Evolutionary conservation across 2,329 filamentous ascomycete genomes (phyloP).

Genomic region (Diaporthe citrichinensis): DNA sequence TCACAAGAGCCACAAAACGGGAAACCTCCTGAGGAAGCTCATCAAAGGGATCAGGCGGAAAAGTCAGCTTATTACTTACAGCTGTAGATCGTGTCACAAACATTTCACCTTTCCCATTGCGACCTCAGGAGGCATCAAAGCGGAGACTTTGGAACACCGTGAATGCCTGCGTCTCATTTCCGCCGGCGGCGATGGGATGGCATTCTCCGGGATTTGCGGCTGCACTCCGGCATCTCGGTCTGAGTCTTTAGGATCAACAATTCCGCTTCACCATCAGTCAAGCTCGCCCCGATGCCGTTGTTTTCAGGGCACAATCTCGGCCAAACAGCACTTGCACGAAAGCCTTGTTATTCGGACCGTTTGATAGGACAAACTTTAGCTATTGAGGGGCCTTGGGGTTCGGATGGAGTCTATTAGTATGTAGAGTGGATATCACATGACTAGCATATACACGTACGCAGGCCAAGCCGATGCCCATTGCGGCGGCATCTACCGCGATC

Average conservation of each 20-base stretch:
- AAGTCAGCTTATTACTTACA: background rate
- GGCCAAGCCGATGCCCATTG: background rate
- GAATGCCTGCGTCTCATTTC: background rate
- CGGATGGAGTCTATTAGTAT: background rate
- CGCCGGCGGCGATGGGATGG: background rate
- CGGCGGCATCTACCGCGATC: background rate
- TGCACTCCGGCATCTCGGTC: background rate
- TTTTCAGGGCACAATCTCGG: background rate
- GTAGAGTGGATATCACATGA: constrained; percentile 1
- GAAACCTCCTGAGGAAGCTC: background rate
- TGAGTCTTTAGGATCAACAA: background rate
- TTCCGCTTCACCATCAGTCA: background rate
- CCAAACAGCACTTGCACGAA: background rate
- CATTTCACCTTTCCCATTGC: background rate
- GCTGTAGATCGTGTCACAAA: background rate
- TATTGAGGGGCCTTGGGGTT: background rate
- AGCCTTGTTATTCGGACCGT: background rate
- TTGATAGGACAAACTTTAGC: background rate
- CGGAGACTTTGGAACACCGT: background rate
- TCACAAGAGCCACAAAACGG: background rate
- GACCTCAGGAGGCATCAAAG: background rate
- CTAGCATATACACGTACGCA: background rate
- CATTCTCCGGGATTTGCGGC: background rate
- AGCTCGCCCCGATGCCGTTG: background rate
- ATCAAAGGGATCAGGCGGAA: background rate